Base-by-base conservation (phyloP, 768 basidiomycete genomes). In the Agaricus subrufescens region DNA sequence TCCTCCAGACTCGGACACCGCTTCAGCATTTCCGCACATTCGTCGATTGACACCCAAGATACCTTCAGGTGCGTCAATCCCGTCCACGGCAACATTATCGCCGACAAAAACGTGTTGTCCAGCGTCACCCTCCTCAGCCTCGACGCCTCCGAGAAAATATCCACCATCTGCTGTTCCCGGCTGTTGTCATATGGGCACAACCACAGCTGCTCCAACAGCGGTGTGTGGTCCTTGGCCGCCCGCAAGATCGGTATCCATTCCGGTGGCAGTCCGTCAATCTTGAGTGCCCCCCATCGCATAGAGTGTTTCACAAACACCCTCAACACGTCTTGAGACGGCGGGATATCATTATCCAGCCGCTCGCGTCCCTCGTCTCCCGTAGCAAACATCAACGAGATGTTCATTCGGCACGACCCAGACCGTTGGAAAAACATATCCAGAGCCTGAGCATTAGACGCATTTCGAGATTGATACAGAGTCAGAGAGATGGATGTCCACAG, bases 401-500 rank as follows among this genome's bases (percentile, higher is more conserved):
- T 30, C 8, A 55, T n/a, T 30, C 23, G 19, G 43, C 46, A 55
- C 3, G 46, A 43, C 1, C 46, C 54, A 2, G 54, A 48, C 7
- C 54, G 14, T n/a, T 15, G 25, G 26, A 55, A 55, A 30, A 55
- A 48, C 38, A 46, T 42, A 7, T 55, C 54, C 6, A 55, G 29
- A 3, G 54, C 54, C 23, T 19, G 8, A 1, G 54, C 54, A 14
- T 55, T 55, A 4, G 46, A 42, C n/a, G n/a, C n/a, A 1, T 27
- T 38, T 15, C 38, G 5, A 37, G 38, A 43, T 30, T 52, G 46
- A 44, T 56, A 56, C 0, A 60, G 34, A 3, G 54, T 51, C 12
- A 60, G 48, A 0, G 56, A 40, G 39, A 56, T 46, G 34, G 54
- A 60, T 8, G 54, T 52, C 58, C 58, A 60, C 1, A 60, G 39